phyloP scores from a whole-genome alignment of 2,329 filamentous ascomycete genomes.

The Ophiobolus disseminans region DNA sequence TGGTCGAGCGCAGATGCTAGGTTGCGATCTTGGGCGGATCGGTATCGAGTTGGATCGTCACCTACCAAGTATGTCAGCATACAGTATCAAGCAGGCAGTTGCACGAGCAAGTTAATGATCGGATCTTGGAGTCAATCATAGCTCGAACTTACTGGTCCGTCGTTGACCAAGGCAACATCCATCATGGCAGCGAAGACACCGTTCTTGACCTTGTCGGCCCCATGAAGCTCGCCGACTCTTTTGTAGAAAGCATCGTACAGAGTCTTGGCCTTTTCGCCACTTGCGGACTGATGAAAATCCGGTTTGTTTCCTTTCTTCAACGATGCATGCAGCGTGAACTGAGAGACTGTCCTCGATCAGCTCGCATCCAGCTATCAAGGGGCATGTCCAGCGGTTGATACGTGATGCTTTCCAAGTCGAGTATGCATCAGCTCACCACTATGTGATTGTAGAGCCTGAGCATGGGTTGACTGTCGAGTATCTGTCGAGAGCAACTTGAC shows the following conservation, averaged over 20 bases:
- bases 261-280: slow-evolving; percentile 76
- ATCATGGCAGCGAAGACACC: slow-evolving; percentile 99
- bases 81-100: too few species aligned
- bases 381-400: neutral
- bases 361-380: neutral
- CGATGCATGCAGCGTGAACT: slow-evolving; percentile 91
- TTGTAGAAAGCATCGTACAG: slow-evolving; percentile 85
- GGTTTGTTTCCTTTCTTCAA: slow-evolving; percentile 97
- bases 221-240: slow-evolving; percentile 76
- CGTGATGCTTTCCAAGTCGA: too few species aligned
- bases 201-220: slow-evolving; percentile 80
- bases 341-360: slow-evolving; percentile 72
- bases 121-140: too few species aligned
- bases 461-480: too few species aligned
- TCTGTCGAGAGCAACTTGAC: too few species aligned
- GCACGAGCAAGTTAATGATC: too few species aligned
- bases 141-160: slow-evolving; percentile 75
- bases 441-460: too few species aligned
- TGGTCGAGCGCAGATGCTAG: too few species aligned
- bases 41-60: too few species aligned
- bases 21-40: too few species aligned
- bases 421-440: too few species aligned
- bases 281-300: slow-evolving; percentile 88
- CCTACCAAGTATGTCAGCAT: slow-evolving; percentile 7
- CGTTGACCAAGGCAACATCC: slow-evolving; percentile 92